A percentile compares a stretch with the other conserved stretches of the same genome.
These are phyloP conservation scores for Aphanoascus verrucosus DNA, from an alignment of 2,329 filamentous ascomycete genomes.

Conservation along the genomic window DNA sequence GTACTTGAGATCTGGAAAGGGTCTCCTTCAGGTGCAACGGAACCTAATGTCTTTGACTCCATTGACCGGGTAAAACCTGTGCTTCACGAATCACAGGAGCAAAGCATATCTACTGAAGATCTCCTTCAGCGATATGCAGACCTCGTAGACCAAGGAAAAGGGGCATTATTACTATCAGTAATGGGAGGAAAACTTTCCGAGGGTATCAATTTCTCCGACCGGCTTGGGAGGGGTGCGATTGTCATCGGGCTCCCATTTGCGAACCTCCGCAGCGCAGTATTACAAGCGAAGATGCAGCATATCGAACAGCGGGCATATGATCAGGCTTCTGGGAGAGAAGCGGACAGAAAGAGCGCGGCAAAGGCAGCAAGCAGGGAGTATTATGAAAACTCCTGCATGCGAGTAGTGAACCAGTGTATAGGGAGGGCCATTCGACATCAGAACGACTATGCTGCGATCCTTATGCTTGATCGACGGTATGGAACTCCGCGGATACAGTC, in stretches of 20 bases:
- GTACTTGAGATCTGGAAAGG: constrained; percentile 56
- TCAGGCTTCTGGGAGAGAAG: constrained; percentile 19
- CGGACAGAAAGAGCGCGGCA: constrained; percentile 27
- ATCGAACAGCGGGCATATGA: constrained; percentile 53
- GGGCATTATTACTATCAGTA: constrained; percentile 76
- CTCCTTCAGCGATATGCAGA: constrained; percentile 62
- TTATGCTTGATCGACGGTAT: constrained; percentile 75
- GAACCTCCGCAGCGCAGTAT: constrained; percentile 78
- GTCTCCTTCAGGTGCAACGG: constrained; percentile 21
- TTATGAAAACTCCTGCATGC: constrained; percentile 92
- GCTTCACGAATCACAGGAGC: constrained; percentile 44
- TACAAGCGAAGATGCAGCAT: constrained; percentile 84
- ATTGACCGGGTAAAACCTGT: constrained; percentile 34
- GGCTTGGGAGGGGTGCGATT: constrained; percentile 75
- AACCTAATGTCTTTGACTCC: constrained; percentile 23
- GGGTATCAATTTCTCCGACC: constrained; percentile 95
- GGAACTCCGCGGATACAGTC: constrained; percentile 57
- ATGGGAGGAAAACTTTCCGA: constrained; percentile 92
- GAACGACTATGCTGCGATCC: constrained; percentile 79
- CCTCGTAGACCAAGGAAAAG: constrained; percentile 52
- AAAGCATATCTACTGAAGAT: constrained; percentile 47
- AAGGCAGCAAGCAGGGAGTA: constrained; percentile 57
- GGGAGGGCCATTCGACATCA: constrained; percentile 82
- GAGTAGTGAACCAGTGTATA: constrained; percentile 93
- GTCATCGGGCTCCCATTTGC: constrained; percentile 91